Evolutionary conservation across 108 stramenopile genomes (phyloP).

Genomic region (Skeletonema grethae): DNA sequence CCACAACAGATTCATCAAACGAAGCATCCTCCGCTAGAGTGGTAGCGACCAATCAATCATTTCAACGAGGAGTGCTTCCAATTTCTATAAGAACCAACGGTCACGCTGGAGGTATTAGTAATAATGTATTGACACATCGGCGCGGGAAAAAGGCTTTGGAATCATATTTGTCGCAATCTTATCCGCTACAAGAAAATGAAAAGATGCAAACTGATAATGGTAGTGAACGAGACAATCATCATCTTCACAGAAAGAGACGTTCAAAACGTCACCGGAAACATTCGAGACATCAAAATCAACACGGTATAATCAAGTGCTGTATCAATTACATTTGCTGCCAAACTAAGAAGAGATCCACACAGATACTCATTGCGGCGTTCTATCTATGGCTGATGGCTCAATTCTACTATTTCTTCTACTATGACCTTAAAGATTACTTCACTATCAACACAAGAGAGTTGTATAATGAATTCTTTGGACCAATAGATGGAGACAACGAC

Average conservation of each 20-base stretch:
- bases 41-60: not conserved
- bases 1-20: not conserved
- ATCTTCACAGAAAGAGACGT: not conserved
- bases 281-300: not conserved
- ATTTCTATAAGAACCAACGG: not conserved
- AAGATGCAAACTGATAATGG: not conserved
- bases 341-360: conserved; percentile 21
- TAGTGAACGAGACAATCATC: not conserved
- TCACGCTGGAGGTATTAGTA: not conserved
- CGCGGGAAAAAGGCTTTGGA: not conserved
- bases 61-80: not conserved
- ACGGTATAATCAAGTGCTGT: not conserved
- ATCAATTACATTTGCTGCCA: not conserved
- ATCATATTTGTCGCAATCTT: not conserved
- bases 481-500: not conserved
- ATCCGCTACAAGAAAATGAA: not conserved
- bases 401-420: conserved; percentile 24
- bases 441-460: not conserved
- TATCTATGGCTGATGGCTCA: conserved; percentile 23
- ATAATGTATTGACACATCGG: not conserved
- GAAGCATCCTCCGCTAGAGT: not conserved
- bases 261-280: conserved; percentile 4
- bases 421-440: not conserved
- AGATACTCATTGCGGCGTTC: conserved; percentile 25
- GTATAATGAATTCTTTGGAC: conserved; percentile 7